phyloP scores from a whole-genome alignment of 192 early-diverging fungal species.

The Blastocladiella britannica region DNA sequence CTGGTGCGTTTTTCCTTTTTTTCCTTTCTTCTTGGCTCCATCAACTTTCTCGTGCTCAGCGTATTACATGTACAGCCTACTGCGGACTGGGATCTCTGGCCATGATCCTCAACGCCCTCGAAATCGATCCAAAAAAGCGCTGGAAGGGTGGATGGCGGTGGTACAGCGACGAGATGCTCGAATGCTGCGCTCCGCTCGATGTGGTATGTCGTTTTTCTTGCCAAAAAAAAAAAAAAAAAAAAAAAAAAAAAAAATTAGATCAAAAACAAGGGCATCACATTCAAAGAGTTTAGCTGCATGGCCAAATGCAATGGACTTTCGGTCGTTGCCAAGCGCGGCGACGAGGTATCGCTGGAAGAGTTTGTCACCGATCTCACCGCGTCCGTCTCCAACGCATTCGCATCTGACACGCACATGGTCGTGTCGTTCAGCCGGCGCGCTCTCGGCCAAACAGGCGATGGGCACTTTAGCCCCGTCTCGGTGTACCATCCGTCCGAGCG shows the following conservation, averaged over 20 bases:
- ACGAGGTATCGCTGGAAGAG: conserved; percentile 40
- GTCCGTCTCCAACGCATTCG: conserved; percentile 23
- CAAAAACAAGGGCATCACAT: conserved; percentile 66
- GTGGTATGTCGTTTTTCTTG: neutral
- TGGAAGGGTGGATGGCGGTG: conserved; percentile 94
- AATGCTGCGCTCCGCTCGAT: conserved; percentile 31
- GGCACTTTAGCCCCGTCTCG: conserved; percentile 81
- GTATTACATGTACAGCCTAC: conserved; percentile 11
- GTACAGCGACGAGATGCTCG: conserved; percentile 57
- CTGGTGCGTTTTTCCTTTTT: conserved; percentile 33
- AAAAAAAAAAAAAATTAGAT: conserved; percentile 52
- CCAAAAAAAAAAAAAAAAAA: conserved; percentile 42
- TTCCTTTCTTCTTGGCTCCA: neutral
- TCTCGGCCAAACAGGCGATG: conserved; percentile 78
- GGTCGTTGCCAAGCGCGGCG: conserved; percentile 51
- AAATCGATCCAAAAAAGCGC: conserved; percentile 60
- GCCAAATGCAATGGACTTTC: conserved; percentile 63
- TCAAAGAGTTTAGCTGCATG: conserved; percentile 72
- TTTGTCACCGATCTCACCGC: conserved; percentile 54
- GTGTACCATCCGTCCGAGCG: conserved; percentile 52
- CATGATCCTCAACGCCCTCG: conserved; percentile 83
- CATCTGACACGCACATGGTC: conserved; percentile 62
- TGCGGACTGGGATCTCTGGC: conserved; percentile 79
- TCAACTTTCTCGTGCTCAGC: neutral
- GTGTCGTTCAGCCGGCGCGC: conserved; percentile 57